Percentiles rank a stretch among this genome's conserved stretches.
Evolutionary conservation across 2,329 filamentous ascomycete genomes (phyloP).

Genomic region (Ophidiomyces ophidiicola): DNA sequence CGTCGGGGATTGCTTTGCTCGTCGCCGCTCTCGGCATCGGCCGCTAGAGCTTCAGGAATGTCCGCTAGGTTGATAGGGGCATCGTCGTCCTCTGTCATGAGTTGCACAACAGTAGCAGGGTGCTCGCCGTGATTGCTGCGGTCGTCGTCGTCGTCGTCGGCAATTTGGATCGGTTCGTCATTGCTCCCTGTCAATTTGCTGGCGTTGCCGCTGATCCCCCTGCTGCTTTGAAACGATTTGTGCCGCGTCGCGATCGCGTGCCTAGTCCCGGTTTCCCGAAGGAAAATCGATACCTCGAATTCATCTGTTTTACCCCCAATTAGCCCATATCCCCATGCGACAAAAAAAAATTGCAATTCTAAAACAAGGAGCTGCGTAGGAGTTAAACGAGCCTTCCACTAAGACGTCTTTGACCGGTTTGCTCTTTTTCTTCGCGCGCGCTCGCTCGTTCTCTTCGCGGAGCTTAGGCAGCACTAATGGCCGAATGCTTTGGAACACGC

Average conservation of each 20-base stretch:
- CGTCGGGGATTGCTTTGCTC: slow-evolving; percentile 14
- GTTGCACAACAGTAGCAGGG: too few relatives aligned
- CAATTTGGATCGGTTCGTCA: slow-evolving; percentile 42
- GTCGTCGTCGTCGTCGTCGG: slow-evolving; percentile 29
- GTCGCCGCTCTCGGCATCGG: slow-evolving; percentile 14
- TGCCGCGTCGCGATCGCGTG: slow-evolving; percentile 79
- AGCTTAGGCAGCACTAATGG: slow-evolving; percentile 83
- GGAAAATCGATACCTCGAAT: slow-evolving; percentile 88
- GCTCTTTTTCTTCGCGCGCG: slow-evolving; percentile 57
- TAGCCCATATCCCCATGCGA: slow-evolving; percentile 5
- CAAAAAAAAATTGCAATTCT: neutral
- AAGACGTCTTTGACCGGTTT: slow-evolving; percentile 81
- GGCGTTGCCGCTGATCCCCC: slow-evolving; percentile 49
- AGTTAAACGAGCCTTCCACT: slow-evolving; percentile 50
- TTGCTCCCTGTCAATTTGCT: slow-evolving; percentile 47
- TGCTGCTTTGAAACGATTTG: slow-evolving; percentile 57
- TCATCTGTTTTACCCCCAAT: too few relatives aligned
- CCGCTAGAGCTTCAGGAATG: slow-evolving; percentile 41
- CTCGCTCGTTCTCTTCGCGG: slow-evolving; percentile 62
- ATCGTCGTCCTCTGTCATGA: slow-evolving; percentile 48
- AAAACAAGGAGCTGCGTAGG: neutral
- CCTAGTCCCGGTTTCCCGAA: slow-evolving; percentile 72
- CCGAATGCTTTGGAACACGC: slow-evolving; percentile 72
- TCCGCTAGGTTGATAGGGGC: slow-evolving; percentile 37
- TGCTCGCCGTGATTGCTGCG: too few relatives aligned